These are phyloP conservation scores for Rhizopogon vesiculosus DNA, from an alignment of 768 basidiomycete genomes.

Conservation along the genomic window DNA sequence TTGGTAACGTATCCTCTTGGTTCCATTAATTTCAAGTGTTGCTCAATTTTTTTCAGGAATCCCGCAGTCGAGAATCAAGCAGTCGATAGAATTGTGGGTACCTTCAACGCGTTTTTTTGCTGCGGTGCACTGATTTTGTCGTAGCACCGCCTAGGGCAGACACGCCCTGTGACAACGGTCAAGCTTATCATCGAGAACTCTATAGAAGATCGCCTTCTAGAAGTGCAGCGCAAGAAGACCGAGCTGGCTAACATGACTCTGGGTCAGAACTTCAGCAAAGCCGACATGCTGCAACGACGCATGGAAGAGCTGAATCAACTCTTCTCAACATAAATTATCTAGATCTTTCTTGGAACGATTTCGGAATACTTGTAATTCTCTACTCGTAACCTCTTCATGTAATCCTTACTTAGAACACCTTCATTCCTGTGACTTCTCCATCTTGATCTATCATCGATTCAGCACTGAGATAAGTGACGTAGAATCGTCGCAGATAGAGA, in stretches of 20 bases:
- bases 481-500: not conserved
- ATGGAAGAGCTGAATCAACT: slow-evolving; percentile 83
- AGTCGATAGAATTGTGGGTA: slow-evolving; percentile 89
- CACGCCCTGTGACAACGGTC: slow-evolving; percentile 83
- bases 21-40: not conserved
- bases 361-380: slow-evolving; percentile 21
- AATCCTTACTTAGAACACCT: slow-evolving; percentile 27
- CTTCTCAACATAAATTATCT: slow-evolving; percentile 46
- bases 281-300: slow-evolving; percentile 81
- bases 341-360: slow-evolving; percentile 14
- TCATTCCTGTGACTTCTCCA: not conserved
- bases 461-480: not conserved
- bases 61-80: slow-evolving; percentile 98
- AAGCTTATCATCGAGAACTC: slow-evolving; percentile 93
- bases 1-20: slow-evolving; percentile 47
- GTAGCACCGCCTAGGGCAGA: slow-evolving; percentile 95
- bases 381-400: slow-evolving; percentile 25
- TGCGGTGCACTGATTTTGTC: not conserved
- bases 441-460: not conserved
- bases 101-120: not conserved
- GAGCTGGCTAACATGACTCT: slow-evolving; percentile 93
- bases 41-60: slow-evolving; percentile 54
- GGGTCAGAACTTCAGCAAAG: slow-evolving; percentile 81
- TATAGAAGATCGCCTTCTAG: slow-evolving; percentile 88
- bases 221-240: slow-evolving; percentile 94